Evolutionary conservation across 2,329 filamentous ascomycete genomes (phyloP).

Genomic region (Penicillium paneum): DNA sequence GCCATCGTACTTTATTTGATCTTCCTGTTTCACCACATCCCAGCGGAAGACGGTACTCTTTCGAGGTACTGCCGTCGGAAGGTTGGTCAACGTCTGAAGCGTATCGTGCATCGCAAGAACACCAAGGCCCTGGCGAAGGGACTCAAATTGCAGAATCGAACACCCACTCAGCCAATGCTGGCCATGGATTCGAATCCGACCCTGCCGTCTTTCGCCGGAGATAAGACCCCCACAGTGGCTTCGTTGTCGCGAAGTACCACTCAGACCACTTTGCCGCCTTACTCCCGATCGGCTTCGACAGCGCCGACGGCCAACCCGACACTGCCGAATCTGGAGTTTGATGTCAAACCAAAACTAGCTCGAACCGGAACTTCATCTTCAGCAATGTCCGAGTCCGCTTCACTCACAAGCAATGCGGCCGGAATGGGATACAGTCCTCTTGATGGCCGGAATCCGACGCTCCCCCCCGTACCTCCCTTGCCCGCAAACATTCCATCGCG

Average conservation of each 20-base stretch:
- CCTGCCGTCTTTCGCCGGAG: conserved; percentile 58
- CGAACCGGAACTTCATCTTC: conserved; percentile 47
- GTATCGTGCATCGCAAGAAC: conserved; percentile 81
- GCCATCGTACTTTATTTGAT: conserved; percentile 76
- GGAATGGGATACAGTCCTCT: conserved; percentile 37
- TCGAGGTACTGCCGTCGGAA: conserved; percentile 87
- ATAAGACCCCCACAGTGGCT: conserved; percentile 33
- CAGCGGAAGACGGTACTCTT: conserved; percentile 73
- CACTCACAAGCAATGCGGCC: conserved; percentile 40
- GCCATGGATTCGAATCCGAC: conserved; percentile 48
- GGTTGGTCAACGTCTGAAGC: conserved; percentile 78
- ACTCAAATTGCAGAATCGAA: conserved; percentile 55
- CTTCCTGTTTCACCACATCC: conserved; percentile 92
- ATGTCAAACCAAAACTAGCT: conserved; percentile 42
- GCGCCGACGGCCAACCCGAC: conserved; percentile 30
- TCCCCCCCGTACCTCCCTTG: conserved; percentile 33
- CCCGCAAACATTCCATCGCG: conserved; percentile 25
- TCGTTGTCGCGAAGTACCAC: conserved; percentile 44
- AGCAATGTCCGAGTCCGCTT: conserved; percentile 53
- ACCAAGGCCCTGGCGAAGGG: conserved; percentile 84
- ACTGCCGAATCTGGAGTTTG: conserved; percentile 42
- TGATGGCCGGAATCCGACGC: conserved; percentile 28
- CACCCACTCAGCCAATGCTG: conserved; percentile 41
- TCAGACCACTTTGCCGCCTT: conserved; percentile 62
- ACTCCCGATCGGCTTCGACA: conserved; percentile 54